Evolutionary conservation across 805 yeast species (phyloP).

Genomic region (Myxozyma neotropica): DNA sequence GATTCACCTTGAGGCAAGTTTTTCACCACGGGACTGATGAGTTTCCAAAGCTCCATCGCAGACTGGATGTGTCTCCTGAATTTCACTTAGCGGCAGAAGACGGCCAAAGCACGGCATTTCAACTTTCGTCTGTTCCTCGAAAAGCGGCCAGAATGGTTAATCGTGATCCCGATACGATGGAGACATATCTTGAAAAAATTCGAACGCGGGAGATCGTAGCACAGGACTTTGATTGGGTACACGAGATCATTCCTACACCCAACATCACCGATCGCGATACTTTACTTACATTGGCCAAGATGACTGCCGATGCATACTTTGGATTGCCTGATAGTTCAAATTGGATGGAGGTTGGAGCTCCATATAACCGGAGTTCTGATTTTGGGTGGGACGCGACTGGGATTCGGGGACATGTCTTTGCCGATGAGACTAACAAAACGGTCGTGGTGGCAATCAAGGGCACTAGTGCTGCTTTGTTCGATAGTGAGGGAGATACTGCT

Average conservation of each 20-base stretch:
- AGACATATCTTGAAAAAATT: constrained; percentile 52
- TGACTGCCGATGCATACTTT: constrained; percentile 92
- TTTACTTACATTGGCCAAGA: constrained; percentile 70
- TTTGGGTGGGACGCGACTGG: constrained; percentile 91
- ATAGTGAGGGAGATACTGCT: constrained; percentile 65
- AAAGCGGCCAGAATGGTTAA: constrained; percentile 45
- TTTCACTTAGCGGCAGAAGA: constrained; percentile 10
- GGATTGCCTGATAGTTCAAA: constrained; percentile 74
- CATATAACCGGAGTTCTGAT: constrained; percentile 42
- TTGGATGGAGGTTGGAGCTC: constrained; percentile 71
- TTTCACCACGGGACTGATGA: constrained; percentile 32
- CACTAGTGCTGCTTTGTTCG: constrained; percentile 70
- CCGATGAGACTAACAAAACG: constrained; percentile 55
- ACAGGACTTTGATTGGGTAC: constrained; percentile 31
- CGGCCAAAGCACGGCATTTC: constrained; percentile 1
- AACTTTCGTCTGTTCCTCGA: constrained; percentile 11
- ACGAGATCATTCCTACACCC: constrained; percentile 53
- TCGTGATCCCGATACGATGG: constrained; percentile 63
- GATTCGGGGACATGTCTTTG: constrained; percentile 87
- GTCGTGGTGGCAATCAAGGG: constrained; percentile 88
- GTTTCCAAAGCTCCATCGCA: constrained; percentile 21
- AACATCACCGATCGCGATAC: constrained; percentile 76
- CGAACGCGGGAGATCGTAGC: constrained; percentile 5
- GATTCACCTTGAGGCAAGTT: constrained; percentile 30
- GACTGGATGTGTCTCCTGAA: constrained; percentile 26